Percentiles rank a stretch among this genome's conserved stretches.
Evolutionary conservation across 2,329 filamentous ascomycete genomes (phyloP).

Genomic region (Byssochlamys sp.): DNA sequence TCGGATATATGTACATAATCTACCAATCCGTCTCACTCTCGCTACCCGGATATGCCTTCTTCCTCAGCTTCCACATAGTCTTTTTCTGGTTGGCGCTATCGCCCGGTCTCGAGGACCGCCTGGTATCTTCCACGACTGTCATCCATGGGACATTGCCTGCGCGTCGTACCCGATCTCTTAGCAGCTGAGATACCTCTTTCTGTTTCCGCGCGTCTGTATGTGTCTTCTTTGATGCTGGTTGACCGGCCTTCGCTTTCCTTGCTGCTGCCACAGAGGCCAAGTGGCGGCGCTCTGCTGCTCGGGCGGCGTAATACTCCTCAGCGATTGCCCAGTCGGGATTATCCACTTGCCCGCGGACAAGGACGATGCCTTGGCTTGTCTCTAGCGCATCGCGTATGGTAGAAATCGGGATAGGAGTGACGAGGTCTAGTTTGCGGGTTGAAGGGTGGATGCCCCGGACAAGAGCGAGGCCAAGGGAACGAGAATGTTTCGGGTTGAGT

Average conservation of each 20-base stretch:
- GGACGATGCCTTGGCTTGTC: constrained; percentile 33
- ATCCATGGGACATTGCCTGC: constrained; percentile 34
- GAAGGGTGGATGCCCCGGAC: constrained; percentile 33
- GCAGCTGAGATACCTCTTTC: constrained; percentile 13
- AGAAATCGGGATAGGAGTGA: constrained; percentile 38
- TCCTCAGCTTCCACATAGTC: constrained; percentile 31
- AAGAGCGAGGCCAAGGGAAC: constrained; percentile 42
- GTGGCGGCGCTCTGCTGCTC: constrained; percentile 26
- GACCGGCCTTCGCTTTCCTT: constrained; percentile 10
- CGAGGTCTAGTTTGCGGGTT: constrained; percentile 34
- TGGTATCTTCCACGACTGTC: constrained; percentile 27
- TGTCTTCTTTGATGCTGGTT: background rate
- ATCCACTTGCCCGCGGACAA: constrained; percentile 40
- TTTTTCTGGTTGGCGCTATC: constrained; percentile 17
- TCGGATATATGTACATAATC: background rate
- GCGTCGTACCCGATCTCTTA: constrained; percentile 25
- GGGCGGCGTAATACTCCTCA: constrained; percentile 33
- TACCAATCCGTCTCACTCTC: constrained; percentile 30
- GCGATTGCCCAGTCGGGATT: constrained; percentile 38
- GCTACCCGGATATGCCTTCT: constrained; percentile 28
- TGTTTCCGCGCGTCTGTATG: constrained; percentile 9
- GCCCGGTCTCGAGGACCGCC: constrained; percentile 14
- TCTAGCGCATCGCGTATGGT: constrained; percentile 22
- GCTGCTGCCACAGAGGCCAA: constrained; percentile 13
- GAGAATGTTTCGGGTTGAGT: constrained; percentile 40